Base-by-base conservation (phyloP, 2,329 filamentous ascomycete species). In the Cladosporium sp. region DNA sequence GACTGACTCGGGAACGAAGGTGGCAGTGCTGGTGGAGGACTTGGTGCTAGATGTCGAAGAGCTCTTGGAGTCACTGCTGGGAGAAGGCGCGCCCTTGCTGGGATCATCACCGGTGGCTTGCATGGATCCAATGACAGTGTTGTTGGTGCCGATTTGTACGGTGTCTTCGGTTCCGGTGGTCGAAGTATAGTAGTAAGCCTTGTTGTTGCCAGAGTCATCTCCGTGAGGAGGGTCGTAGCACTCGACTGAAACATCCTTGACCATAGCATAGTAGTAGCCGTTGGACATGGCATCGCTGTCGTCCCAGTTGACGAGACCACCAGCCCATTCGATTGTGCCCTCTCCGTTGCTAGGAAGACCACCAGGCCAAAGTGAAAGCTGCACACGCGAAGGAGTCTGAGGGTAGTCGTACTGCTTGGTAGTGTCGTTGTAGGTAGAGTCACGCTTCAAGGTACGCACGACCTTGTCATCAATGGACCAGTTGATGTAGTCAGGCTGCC, bases 321-420 rank as follows among this genome's bases (percentile, higher is more conserved):
- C 94, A 17, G 93, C 90, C 94, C 94, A 99, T 55, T 86, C 80
- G 63, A 96, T 83, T 34, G 94, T 97, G 57, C 94, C 94, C 71
- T 89, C 71, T 39, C 83, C 88, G 73, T 97, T 97, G 69, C 80
- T 81, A 9, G 84, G 75, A 47, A 89, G 83, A 70, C 94, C 94
- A 68, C 90, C 94, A 39, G 94, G 94, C 94, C 94, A 99, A 69
- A 99, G 85, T 15, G 94, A 97, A 51, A 99, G 82, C 78, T 97
- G 91, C 53, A 99, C 83, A 65, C 93, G 90, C 15, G 92, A 77
- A 3, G 94, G 94, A 0, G 92, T 95, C 77, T 97, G 94, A 6
- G 94, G 94, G 79, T 83, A 99, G 67, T 88, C 80, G 81, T 87
- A 99, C 73, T 86, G 86, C 74, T 92, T 88, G 58, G 85, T 77